These are phyloP conservation scores for Pseudotulostoma volvatum DNA, from an alignment of 495 filamentous ascomycete species.

Conservation along the genomic window DNA sequence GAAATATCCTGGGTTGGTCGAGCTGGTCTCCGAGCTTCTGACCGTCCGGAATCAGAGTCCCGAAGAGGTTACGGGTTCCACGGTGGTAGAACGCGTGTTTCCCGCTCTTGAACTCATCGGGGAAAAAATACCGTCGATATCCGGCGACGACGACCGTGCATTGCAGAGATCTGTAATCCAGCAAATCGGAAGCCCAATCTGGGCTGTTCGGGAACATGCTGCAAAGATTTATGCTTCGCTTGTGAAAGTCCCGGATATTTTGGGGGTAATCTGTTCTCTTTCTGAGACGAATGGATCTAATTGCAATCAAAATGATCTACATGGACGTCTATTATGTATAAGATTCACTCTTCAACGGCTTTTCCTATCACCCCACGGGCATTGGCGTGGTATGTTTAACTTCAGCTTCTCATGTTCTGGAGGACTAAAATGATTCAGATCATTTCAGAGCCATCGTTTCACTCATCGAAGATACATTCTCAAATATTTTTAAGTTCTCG, in stretches of 20 bases:
- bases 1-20: slow-evolving; percentile 54
- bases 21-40: slow-evolving; percentile 52
- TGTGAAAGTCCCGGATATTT: slow-evolving; percentile 34
- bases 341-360: slow-evolving; percentile 31
- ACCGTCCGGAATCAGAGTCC: slow-evolving; percentile 23
- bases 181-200: slow-evolving; percentile 53
- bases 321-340: slow-evolving; percentile 40
- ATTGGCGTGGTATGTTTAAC: slow-evolving; percentile 21
- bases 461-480: slow-evolving; percentile 14
- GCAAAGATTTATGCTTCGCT: slow-evolving; percentile 63
- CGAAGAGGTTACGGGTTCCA: slow-evolving; percentile 26
- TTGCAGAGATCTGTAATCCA: slow-evolving; percentile 20
- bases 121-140: slow-evolving; percentile 25
- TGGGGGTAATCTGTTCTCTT: slow-evolving; percentile 30
- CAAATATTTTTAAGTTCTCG: slow-evolving; percentile 13
- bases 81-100: slow-evolving; percentile 55
- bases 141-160: slow-evolving; percentile 18
- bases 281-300: slow-evolving; percentile 20
- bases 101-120: slow-evolving; percentile 73
- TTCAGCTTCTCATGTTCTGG: not conserved
- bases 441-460: slow-evolving; percentile 15
- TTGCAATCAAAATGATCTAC: slow-evolving; percentile 41
- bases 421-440: slow-evolving; percentile 8
- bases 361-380: slow-evolving; percentile 15
- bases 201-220: slow-evolving; percentile 83